phyloP scores from a whole-genome alignment of 1,284 basidiomycete species.

The Irpex sp. region DNA sequence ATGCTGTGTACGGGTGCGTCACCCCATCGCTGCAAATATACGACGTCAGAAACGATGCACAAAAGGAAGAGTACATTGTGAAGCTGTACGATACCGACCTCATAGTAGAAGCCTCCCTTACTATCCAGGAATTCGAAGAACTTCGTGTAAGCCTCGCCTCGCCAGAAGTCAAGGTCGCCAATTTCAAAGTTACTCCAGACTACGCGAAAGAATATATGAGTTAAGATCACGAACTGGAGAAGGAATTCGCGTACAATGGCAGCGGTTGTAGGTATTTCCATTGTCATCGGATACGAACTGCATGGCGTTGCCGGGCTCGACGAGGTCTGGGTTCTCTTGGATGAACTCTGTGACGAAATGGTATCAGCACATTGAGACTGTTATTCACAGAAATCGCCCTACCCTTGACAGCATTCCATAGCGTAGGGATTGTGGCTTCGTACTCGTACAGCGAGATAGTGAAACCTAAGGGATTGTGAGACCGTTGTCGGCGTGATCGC shows the following conservation, averaged over 20 bases:
- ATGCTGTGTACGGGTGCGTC: conserved; percentile 75
- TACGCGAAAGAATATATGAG: conserved; percentile 14
- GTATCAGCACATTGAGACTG: not conserved
- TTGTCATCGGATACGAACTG: conserved; percentile 59
- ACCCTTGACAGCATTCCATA: conserved; percentile 59
- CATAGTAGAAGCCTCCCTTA: conserved; percentile 70
- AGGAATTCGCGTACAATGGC: conserved; percentile 51
- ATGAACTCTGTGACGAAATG: conserved; percentile 46
- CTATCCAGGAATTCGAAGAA: conserved; percentile 68
- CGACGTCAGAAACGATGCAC: not conserved
- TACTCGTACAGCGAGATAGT: conserved; percentile 66
- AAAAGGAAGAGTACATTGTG: not conserved
- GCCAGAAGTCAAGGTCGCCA: conserved; percentile 61
- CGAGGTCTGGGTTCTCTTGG: conserved; percentile 46
- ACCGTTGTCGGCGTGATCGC: not conserved
- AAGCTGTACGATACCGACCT: conserved; percentile 29
- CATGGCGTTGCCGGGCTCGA: conserved; percentile 58
- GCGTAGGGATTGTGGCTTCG: conserved; percentile 57
- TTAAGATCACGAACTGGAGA: not conserved
- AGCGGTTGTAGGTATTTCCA: conserved; percentile 60
- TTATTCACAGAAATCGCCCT: conserved; percentile 9
- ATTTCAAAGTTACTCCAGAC: conserved; percentile 75
- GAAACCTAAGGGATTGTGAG: conserved; percentile 34
- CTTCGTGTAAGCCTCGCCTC: conserved; percentile 57
- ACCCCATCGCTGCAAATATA: conserved; percentile 46